Evolutionary conservation across 306 rosid species (phyloP).

Genomic region (Elaeagnus macrophylla): DNA sequence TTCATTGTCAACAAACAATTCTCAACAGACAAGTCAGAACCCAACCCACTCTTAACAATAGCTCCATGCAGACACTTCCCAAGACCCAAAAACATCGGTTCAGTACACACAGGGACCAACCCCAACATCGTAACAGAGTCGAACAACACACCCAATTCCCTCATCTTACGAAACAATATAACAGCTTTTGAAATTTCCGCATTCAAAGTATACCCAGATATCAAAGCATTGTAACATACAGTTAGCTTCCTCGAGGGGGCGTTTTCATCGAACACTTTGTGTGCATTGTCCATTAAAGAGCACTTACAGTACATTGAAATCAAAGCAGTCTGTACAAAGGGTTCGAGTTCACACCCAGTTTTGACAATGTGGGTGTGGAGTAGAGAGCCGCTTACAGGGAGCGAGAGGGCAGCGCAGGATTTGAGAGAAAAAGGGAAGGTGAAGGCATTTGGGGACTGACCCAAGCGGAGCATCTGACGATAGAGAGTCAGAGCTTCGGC

Average conservation of each 20-base stretch:
- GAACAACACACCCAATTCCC: constrained; percentile 25
- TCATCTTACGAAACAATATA: constrained; percentile 40
- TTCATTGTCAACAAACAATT: constrained; percentile 80
- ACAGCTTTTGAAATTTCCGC: constrained; percentile 35
- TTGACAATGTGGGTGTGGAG: constrained; percentile 66
- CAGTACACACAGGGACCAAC: constrained; percentile 43
- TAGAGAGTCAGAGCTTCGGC: constrained; percentile 51
- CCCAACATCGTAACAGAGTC: constrained; percentile 66
- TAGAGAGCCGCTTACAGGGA: constrained; percentile 43
- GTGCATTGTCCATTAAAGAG: constrained; percentile 31
- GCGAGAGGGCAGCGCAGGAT: constrained; percentile 61
- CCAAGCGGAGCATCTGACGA: constrained; percentile 66
- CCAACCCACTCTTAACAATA: constrained; percentile 41
- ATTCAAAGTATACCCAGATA: constrained; percentile 56
- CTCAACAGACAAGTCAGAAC: constrained; percentile 35
- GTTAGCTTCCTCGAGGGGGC: constrained; percentile 22
- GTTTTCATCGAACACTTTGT: constrained; percentile 64
- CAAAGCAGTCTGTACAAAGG: constrained; percentile 65
- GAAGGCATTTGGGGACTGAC: constrained; percentile 56
- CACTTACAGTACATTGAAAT: constrained; percentile 51
- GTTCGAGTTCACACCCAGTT: constrained; percentile 62
- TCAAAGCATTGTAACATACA: constrained; percentile 66
- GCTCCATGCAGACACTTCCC: constrained; percentile 52
- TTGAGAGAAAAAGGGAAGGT: constrained; percentile 82
- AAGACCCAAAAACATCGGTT: constrained; percentile 31